These are phyloP conservation scores for Penicillium canescens DNA, from an alignment of 495 filamentous ascomycete species.

Conservation along the genomic window DNA sequence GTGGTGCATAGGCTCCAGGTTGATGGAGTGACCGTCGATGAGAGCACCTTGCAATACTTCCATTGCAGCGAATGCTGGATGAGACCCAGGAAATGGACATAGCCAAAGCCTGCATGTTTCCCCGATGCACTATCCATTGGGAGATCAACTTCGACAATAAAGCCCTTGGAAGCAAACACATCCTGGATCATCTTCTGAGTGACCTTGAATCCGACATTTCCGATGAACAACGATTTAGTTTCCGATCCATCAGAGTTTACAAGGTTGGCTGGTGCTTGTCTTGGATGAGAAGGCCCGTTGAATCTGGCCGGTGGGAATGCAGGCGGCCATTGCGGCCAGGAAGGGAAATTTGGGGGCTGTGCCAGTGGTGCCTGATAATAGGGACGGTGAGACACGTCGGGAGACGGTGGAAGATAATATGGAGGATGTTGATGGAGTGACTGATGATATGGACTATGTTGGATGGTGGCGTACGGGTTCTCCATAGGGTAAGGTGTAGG, in stretches of 20 bases:
- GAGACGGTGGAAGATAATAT: conserved; percentile 6
- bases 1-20: conserved; percentile 76
- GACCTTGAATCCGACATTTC: conserved; percentile 85
- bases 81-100: conserved; percentile 75
- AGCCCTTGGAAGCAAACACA: conserved; percentile 72
- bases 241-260: conserved; percentile 30
- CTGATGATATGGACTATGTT: conserved; percentile 6
- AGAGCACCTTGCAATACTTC: conserved; percentile 71
- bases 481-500: neutral
- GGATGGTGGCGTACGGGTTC: neutral
- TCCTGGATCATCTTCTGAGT: conserved; percentile 70
- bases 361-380: neutral
- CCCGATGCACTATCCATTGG: conserved; percentile 82
- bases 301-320: conserved; percentile 2
- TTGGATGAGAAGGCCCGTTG: neutral
- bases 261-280: neutral
- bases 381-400: conserved; percentile 5
- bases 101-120: conserved; percentile 89
- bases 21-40: conserved; percentile 78
- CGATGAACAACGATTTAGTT: conserved; percentile 84
- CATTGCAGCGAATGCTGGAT: conserved; percentile 77
- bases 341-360: neutral
- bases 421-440: conserved; percentile 14
- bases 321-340: neutral
- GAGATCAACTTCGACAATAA: conserved; percentile 73